Evolutionary conservation across 2,329 filamentous ascomycete genomes (phyloP).

Genomic region (Fusarium nematophilum): DNA sequence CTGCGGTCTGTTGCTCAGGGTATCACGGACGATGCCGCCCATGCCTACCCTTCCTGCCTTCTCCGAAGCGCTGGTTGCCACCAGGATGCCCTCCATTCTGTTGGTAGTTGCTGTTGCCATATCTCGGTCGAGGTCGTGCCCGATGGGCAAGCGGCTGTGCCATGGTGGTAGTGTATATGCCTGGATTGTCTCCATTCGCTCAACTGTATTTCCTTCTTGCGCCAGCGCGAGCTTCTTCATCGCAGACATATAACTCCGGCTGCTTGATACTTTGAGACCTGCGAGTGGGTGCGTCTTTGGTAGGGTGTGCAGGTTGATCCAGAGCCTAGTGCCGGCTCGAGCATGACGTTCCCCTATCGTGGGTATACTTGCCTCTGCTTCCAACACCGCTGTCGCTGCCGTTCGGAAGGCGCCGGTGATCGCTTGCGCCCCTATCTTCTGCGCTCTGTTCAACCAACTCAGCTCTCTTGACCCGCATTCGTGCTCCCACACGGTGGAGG

Average conservation of each 20-base stretch:
- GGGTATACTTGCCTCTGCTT: constrained; percentile 15
- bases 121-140: no score
- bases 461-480: not conserved
- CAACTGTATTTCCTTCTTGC: not conserved
- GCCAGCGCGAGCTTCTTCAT: not conserved
- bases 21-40: no score
- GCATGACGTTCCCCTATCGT: not conserved
- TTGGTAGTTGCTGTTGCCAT: no score
- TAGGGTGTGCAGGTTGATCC: no score
- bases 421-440: constrained; percentile 18
- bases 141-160: no score
- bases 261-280: no score
- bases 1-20: no score
- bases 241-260: not conserved
- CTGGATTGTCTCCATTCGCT: not conserved
- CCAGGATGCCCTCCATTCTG: no score
- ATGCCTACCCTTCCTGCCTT: no score
- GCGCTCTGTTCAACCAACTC: constrained; percentile 15
- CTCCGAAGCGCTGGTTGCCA: no score
- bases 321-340: no score
- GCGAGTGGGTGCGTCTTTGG: no score
- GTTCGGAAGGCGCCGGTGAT: constrained; percentile 23
- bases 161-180: not conserved
- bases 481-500: constrained; percentile 25
- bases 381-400: constrained; percentile 11